phyloP scores from a whole-genome alignment of 306 rosid genomes.

The Calophaca sinica region DNA sequence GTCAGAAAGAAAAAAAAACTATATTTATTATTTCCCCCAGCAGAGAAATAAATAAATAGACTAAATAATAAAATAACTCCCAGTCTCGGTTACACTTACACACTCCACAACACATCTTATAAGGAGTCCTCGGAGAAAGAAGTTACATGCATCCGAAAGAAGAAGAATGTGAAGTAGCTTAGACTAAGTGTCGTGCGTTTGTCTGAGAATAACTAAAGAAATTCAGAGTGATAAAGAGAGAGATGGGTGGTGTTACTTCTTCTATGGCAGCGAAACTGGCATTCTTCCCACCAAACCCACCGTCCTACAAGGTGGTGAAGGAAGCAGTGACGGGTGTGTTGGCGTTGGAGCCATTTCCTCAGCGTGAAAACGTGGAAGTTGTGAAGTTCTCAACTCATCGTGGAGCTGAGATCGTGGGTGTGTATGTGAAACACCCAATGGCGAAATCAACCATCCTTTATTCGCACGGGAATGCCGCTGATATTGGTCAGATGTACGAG shows the following conservation, averaged over 20 bases:
- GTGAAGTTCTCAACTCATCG: conserved; percentile 67
- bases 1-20: neutral
- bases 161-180: conserved; percentile 26
- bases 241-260: conserved; percentile 82
- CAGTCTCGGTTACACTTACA: neutral
- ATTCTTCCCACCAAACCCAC: conserved; percentile 83
- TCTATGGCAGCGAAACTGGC: conserved; percentile 88
- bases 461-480: conserved; percentile 87
- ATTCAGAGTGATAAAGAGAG: neutral
- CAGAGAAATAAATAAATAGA: neutral
- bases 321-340: conserved; percentile 59
- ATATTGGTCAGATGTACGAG: conserved; percentile 80
- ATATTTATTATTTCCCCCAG: neutral
- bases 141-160: conserved; percentile 38
- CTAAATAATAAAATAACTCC: too few relatives aligned
- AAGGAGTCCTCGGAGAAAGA: conserved; percentile 10
- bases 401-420: conserved; percentile 72
- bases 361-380: conserved; percentile 71
- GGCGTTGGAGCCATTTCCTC: conserved; percentile 57
- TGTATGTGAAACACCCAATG: conserved; percentile 70
- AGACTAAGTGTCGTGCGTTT: neutral
- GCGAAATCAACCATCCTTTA: conserved; percentile 79
- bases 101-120: neutral
- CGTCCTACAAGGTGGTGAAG: conserved; percentile 68
- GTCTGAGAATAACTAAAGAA: neutral